phyloP scores from a whole-genome alignment of 768 basidiomycete genomes.

The Kwoniella sp. region DNA sequence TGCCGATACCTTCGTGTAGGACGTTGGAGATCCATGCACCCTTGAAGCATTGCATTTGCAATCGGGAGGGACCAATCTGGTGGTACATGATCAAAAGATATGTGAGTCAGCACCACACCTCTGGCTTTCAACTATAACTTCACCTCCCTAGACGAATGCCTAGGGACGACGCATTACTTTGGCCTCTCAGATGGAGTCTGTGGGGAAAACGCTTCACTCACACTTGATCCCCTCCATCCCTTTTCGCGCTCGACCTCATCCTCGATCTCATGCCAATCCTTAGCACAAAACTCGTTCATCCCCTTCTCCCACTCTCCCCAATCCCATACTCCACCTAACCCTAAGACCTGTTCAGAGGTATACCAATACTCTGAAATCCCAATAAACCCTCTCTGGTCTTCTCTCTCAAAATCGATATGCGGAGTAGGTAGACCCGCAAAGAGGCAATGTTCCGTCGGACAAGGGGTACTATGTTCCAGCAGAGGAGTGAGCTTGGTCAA shows the following conservation, averaged over 20 bases:
- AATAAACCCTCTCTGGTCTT: constrained; percentile 69
- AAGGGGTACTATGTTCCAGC: constrained; percentile 80
- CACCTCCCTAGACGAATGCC: no score
- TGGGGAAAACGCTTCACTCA: no score
- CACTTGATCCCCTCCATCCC: constrained; percentile 60
- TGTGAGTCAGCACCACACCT: no score
- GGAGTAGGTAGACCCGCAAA: constrained; percentile 95
- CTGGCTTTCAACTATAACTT: no score
- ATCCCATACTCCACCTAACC: constrained; percentile 91
- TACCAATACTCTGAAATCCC: constrained; percentile 99
- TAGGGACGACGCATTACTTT: no score
- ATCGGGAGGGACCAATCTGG: constrained; percentile 74
- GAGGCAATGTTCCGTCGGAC: constrained; percentile 72
- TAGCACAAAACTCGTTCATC: constrained; percentile 78
- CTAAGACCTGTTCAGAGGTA: constrained; percentile 94
- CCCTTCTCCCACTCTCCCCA: constrained; percentile 94
- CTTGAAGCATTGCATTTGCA: constrained; percentile 99
- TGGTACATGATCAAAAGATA: not conserved
- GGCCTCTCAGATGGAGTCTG: no score
- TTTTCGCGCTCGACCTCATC: constrained; percentile 63
- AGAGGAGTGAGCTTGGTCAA: constrained; percentile 71
- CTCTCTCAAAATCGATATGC: constrained; percentile 78
- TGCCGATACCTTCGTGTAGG: constrained; percentile 90
- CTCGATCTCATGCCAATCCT: constrained; percentile 76
- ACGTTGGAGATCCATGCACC: constrained; percentile 98